Evolutionary conservation across 2,329 filamentous ascomycete species (phyloP).

Genomic region (Blastomyces gilchristii): DNA sequence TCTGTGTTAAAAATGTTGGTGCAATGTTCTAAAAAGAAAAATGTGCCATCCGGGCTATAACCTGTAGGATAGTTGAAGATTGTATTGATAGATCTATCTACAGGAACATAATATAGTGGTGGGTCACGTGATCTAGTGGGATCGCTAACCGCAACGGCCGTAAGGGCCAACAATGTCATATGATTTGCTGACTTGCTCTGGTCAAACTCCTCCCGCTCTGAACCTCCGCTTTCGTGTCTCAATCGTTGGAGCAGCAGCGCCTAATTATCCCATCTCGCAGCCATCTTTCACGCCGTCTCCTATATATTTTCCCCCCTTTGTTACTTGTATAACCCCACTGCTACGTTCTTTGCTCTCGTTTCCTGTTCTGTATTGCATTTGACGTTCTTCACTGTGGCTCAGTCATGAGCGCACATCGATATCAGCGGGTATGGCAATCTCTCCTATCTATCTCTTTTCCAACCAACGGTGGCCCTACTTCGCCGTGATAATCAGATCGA

Average conservation of each 20-base stretch:
- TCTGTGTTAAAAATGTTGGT: no score
- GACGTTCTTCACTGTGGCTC: constrained; percentile 15
- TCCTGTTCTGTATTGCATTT: constrained; percentile 15
- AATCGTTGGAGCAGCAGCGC: neutral
- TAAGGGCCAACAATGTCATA: no score
- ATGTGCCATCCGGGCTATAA: no score
- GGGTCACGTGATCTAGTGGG: no score
- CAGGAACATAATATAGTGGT: no score
- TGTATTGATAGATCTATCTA: no score
- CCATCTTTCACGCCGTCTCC: neutral
- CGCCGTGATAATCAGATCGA: neutral
- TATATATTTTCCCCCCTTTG: neutral
- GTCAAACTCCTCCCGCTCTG: no score
- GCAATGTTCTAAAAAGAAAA: no score
- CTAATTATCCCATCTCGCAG: neutral
- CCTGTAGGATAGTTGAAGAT: no score
- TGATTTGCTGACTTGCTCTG: neutral
- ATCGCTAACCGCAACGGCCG: no score
- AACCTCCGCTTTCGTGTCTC: neutral
- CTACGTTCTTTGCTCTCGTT: constrained; percentile 11
- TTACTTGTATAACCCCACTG: neutral
- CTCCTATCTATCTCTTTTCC: constrained; percentile 14
- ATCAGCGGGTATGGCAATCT: constrained; percentile 35
- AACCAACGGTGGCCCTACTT: neutral
- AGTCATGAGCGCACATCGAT: constrained; percentile 41